Evolutionary conservation across 176 grass and related monocot genomes (phyloP), one percentile per base, ranked within the genome.

Genomic region (Poa pratensis): DNA sequence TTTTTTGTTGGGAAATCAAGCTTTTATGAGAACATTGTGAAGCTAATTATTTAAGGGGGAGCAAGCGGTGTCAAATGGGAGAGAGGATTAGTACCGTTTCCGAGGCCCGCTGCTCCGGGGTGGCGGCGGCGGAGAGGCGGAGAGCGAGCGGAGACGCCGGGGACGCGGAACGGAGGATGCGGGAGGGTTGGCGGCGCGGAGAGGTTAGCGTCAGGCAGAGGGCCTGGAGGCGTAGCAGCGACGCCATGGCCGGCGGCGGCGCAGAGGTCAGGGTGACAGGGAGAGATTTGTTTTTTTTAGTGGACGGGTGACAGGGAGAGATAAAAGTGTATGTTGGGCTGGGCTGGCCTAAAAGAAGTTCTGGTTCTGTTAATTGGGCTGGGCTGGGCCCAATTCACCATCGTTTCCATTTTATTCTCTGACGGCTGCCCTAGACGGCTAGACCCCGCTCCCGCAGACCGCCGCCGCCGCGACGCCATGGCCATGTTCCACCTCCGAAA

Each of bases 151-250:
- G 46, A 67, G 66, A 39, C 10, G 45, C 48, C 10, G 16, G 32
- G 1, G 49, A 10, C 9, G 43, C 11, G 70, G 24, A 28, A 39
- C 70, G 34, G 52, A 63, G 82, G 45, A 77, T 45, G 22, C 24
- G 45, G 23, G 34, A 64, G 19, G 35, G 49, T 27, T 79, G 57
- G 59, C 13, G 37, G 24, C 24, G 73, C 20, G 78, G 74, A 32
- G 34, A 13, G 12, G 78, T 4, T 53, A 75, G 27, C 46, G 24
- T 61, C 35, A 77, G 66, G 24, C 11, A 26, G 19, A 92, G 73
- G 48, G 35, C 72, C 42, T 73, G 83, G 79, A 86, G 73, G 55
- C 83, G 90, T 57, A 92, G 90, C 28, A 88, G 74, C 27, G 86
- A 88, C 64, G 86, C 78, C 86, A 88, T 92, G 49, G 77, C 26